These are phyloP conservation scores for Pneumocystis canis DNA, from an alignment of 1,139 yeast genomes.

Conservation along the genomic window DNA sequence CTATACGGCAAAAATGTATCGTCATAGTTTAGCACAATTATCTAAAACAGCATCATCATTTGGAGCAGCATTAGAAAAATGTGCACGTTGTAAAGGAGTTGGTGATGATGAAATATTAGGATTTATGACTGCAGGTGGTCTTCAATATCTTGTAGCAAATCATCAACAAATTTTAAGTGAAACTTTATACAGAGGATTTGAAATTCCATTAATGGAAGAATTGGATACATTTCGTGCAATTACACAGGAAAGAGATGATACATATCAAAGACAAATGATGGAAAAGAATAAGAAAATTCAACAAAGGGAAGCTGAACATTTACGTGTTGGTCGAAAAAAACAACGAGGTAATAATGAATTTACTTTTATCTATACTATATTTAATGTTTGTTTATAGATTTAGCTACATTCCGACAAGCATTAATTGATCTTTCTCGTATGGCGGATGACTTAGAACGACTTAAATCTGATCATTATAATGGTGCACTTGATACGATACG, in stretches of 20 bases:
- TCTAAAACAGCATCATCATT: slow-evolving; percentile 57
- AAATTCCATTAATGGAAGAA: slow-evolving; percentile 37
- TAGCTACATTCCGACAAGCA: slow-evolving; percentile 49
- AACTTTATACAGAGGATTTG: slow-evolving; percentile 39
- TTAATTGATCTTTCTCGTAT: slow-evolving; percentile 53
- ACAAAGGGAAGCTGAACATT: slow-evolving; percentile 41
- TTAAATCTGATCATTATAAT: slow-evolving; percentile 60
- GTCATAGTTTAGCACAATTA: slow-evolving; percentile 36
- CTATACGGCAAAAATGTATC: slow-evolving; percentile 38
- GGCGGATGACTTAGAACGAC: slow-evolving; percentile 60
- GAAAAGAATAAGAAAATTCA: slow-evolving; percentile 36
- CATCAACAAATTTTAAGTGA: slow-evolving; percentile 60
- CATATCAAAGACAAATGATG: slow-evolving; percentile 41
- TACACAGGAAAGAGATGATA: slow-evolving; percentile 32
- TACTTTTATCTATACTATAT: slow-evolving; percentile 40
- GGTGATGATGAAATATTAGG: slow-evolving; percentile 47
- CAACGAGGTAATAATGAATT: slow-evolving; percentile 34
- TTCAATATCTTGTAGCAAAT: slow-evolving; percentile 62
- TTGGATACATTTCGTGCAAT: slow-evolving; percentile 28
- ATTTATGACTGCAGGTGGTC: slow-evolving; percentile 56
- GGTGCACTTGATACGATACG: slow-evolving; percentile 46
- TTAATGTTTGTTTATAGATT: slow-evolving; percentile 25
- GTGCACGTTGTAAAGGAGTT: slow-evolving; percentile 55
- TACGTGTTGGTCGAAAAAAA: slow-evolving; percentile 40
- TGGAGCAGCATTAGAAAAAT: slow-evolving; percentile 55